Evolutionary conservation across 140 eudicot genomes (phyloP), one percentile per base, ranked within the genome.

Genomic region (Senecio squalidus): DNA sequence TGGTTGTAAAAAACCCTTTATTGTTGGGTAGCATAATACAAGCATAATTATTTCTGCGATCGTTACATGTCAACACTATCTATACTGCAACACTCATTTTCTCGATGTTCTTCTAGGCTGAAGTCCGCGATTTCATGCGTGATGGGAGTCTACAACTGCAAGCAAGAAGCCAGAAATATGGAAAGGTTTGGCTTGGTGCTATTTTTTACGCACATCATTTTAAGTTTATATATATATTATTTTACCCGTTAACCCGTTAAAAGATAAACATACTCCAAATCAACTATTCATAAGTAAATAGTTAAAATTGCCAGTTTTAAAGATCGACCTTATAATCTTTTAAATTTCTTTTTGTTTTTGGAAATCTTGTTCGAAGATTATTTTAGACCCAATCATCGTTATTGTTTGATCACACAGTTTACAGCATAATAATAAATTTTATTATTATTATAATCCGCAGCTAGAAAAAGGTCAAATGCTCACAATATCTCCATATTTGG

Each of bases 151-250:
- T 81, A 30, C 96, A 91, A 60, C 82, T 91, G 13, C 96, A 92
- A 71, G 92, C 98, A 61, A 82, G 98, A 69, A 92, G 96, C 67
- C 92, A 87, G 50, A 87, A 92, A 71, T 92, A 92, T 73, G 94
- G 95, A 30, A 92, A 92, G 98, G 96, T 92, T 22, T 60, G 76
- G 40, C 58, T 67, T 67, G 43, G n/a, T n/a, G n/a, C n/a, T n/a
- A n/a, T n/a, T n/a, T n/a, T n/a, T n/a, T n/a, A n/a, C n/a, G n/a
- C n/a, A n/a, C n/a, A n/a, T n/a, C n/a, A n/a, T n/a, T n/a, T n/a
- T n/a, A n/a, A n/a, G n/a, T n/a, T n/a, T n/a, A n/a, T n/a, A n/a
- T n/a, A n/a, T n/a, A n/a, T n/a, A n/a, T n/a, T n/a, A n/a, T n/a
- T n/a, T n/a, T n/a, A n/a, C n/a, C n/a, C n/a, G n/a, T n/a, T n/a